These are phyloP conservation scores for Alternaria gaisen DNA, from an alignment of 2,329 filamentous ascomycete genomes.

Conservation along the genomic window DNA sequence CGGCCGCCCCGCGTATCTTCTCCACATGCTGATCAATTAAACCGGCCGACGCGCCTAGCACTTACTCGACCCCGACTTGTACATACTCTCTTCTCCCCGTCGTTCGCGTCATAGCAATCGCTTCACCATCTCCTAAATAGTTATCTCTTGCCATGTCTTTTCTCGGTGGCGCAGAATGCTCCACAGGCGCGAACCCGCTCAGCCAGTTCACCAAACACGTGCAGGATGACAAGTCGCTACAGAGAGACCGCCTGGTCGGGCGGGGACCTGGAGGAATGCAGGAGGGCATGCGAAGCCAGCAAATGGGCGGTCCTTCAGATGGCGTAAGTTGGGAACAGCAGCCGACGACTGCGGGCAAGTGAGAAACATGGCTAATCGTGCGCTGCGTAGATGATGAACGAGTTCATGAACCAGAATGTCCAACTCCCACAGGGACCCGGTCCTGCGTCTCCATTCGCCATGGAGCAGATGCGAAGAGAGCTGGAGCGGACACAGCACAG, in stretches of 20 bases:
- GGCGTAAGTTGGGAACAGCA: conserved; percentile 38
- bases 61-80: conserved; percentile 10
- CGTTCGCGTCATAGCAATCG: conserved; percentile 9
- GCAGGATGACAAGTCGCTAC: conserved; percentile 93
- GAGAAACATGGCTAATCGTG: conserved; percentile 33
- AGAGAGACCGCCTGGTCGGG: conserved; percentile 86
- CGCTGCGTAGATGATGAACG: conserved; percentile 80
- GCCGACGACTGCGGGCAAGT: background rate
- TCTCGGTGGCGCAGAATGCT: conserved; percentile 94
- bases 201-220: conserved; percentile 98
- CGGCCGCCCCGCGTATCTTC: conserved; percentile 27
- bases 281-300: conserved; percentile 79
- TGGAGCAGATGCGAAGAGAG: conserved; percentile 72
- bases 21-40: conserved; percentile 37
- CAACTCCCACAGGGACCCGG: conserved; percentile 65
- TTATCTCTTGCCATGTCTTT: conserved; percentile 77
- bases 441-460: conserved; percentile 67
- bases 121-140: background rate
- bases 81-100: conserved; percentile 8
- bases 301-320: conserved; percentile 75
- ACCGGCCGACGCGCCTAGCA: conserved; percentile 13
- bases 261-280: conserved; percentile 74
- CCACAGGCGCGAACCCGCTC: conserved; percentile 92
- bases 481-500: conserved; percentile 64
- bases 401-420: conserved; percentile 83